Conservation (phyloP, 1,284 basidiomycete genomes). For the Volvariella volvacea region DNA sequence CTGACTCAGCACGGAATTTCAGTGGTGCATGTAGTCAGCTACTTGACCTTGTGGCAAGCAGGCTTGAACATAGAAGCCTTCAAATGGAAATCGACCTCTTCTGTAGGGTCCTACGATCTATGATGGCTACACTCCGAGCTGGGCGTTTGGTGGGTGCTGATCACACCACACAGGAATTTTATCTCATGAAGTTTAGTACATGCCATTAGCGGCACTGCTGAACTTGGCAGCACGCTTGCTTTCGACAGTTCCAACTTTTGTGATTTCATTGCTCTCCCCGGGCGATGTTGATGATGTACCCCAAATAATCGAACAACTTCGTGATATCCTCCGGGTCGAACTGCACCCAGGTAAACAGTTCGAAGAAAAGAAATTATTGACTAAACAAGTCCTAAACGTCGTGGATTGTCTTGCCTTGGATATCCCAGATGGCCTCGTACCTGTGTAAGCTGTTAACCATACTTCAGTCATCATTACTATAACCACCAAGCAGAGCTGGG, state of each 20-base stretch:
- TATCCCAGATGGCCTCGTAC: conserved; percentile 32
- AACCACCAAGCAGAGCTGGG: conserved; percentile 28
- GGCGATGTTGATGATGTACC: background rate
- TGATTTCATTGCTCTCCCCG: background rate
- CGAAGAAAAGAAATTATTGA: conserved; percentile 18
- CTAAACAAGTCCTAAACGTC: conserved; percentile 36
- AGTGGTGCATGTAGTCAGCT: conserved; percentile 33
- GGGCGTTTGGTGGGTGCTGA: no score
- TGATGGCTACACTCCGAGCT: no score
- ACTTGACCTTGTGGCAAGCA: conserved; percentile 23
- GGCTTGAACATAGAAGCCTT: no score
- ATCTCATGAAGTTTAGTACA: no score
- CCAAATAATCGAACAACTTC: background rate
- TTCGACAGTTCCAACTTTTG: background rate
- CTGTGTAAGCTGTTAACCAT: conserved; percentile 28
- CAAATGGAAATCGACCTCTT: no score
- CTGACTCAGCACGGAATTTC: conserved; percentile 28
- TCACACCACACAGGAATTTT: no score
- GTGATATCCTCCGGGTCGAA: background rate
- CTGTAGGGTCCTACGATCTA: no score
- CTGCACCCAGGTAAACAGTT: background rate
- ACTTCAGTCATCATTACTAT: conserved; percentile 3
- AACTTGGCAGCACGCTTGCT: conserved; percentile 27
- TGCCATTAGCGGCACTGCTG: conserved; percentile 38
- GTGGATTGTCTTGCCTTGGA: conserved; percentile 50